Conservation (phyloP, 495 filamentous ascomycete genomes). For the Podospora fimiseda region DNA sequence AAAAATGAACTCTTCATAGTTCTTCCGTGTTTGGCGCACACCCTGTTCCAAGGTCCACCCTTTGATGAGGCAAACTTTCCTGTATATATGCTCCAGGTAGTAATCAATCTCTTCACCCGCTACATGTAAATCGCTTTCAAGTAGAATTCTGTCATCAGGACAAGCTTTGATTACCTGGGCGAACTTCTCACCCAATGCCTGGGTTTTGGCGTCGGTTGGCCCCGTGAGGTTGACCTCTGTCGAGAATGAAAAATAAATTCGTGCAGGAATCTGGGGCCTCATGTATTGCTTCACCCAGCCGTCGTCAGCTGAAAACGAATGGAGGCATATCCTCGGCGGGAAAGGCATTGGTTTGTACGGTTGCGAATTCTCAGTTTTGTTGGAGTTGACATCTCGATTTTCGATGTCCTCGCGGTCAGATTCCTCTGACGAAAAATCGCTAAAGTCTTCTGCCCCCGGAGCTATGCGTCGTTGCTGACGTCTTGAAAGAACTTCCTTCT, state of each 20-base stretch:
- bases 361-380: slow-evolving; percentile 3
- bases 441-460: slow-evolving; percentile 41
- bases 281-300: slow-evolving; percentile 72
- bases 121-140: slow-evolving; percentile 86
- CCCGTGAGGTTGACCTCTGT: slow-evolving; percentile 68
- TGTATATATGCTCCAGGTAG: slow-evolving; percentile 63
- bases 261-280: slow-evolving; percentile 63
- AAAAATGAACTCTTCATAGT: slow-evolving; percentile 78
- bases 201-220: slow-evolving; percentile 28
- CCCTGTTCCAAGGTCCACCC: slow-evolving; percentile 73
- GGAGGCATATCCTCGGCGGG: slow-evolving; percentile 86
- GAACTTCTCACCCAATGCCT: slow-evolving; percentile 27
- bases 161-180: slow-evolving; percentile 61
- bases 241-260: slow-evolving; percentile 87
- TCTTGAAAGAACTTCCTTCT: slow-evolving; percentile 60
- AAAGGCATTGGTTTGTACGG: slow-evolving; percentile 49
- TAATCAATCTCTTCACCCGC: slow-evolving; percentile 81
- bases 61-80: slow-evolving; percentile 68
- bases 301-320: slow-evolving; percentile 85
- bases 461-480: slow-evolving; percentile 48
- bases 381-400: background rate
- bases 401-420: slow-evolving; percentile 21
- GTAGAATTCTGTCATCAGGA: slow-evolving; percentile 70
- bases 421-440: slow-evolving; percentile 1
- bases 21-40: slow-evolving; percentile 58